Base-by-base conservation (phyloP, 202 grass and related monocot species). In the Alloteropsis angusta region DNA sequence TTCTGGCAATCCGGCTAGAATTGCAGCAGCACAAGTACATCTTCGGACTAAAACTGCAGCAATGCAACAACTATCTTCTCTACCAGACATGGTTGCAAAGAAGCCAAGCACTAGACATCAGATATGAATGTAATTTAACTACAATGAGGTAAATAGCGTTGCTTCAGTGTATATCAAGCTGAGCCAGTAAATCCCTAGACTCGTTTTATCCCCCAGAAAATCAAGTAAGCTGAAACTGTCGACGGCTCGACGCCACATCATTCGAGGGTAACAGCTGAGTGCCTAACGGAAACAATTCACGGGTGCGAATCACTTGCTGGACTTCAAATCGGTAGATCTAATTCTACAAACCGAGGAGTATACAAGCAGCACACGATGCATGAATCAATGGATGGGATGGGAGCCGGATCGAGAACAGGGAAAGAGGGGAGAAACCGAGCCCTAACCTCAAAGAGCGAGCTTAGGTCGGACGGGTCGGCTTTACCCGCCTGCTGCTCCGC, bases 381-480 rank as follows among this genome's bases (percentile, higher is more conserved):
- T 7, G 38, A 72, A 70, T 60, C 41, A 48, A 39, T 22, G 41
- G 10, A 58, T 5, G 12, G 41, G 10, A 58, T 5, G 12, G 47
- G 16, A 5, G 62, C 25, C 22, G n/a, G 60, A 70, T 72, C 71
- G 50, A 22, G 34, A 77, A 71, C 17, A 22, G 16, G 60, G 30
- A 14, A 13, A 25, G 14, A 19, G 8, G 19, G 25, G 1, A 8
- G 16, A 30, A 47, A 15, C 44, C 18, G 17, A 72, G 21, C 18
- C 13, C 70, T 45, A 44, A 84, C 88, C 88, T 49, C 84, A 42
- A 90, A 87, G 65, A 81, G 36, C 25, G 72, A 4, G 50, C 41
- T 56, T 37, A 87, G 84, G 36, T 82, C 66, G 65, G 77, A 81
- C 11, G 85, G 88, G 38, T 84, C 34, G 3, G 79, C 56, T 30